Base-by-base conservation (phyloP, 176 grass and related monocot species). In the Bolboschoenus planiculmis region DNA sequence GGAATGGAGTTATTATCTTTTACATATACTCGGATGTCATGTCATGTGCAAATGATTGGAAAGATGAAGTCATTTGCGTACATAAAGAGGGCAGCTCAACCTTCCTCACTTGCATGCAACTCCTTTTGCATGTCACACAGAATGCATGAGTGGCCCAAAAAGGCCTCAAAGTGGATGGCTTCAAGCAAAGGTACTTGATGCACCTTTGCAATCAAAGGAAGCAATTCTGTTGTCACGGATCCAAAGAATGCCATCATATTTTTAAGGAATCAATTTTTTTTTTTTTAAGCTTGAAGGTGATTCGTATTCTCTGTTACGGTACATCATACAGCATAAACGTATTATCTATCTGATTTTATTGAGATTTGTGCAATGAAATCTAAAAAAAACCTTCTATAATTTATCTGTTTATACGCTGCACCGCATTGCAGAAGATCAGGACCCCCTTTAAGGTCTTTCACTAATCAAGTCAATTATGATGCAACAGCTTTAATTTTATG, bases 111-210 rank as follows among this genome's bases (percentile, higher is more conserved):
- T 46, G n/a, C 68, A n/a, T 42, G 36, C 20, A 47, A 44, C 68
- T 73, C 21, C 70, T 47, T 74, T 74, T 74, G 70, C 70, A 74
- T 76, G 72, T 76, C 72, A 76, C 44, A 76, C 44, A 47, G 31
- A 76, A 51, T 76, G 5, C 72, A 51, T 76, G 68, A 14, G 16
- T 14, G 15, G 35, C 64, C 34, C 5, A 40, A 39, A 68, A 68
- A n/a, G 4, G 7, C 1, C 35, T n/a, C 5, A 39, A 70, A 42
- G 65, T 70, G 18, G 18, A 70, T 70, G 5, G 35, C 64, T 68
- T 68, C 4, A 75, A 75, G 44, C 71, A 18, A 70, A 76, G 44
- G 6, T 48, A 75, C 21, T 48, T 47, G 40, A 26, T 15, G 40
- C 40, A 47, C 42, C 21, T 4, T 5, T 74, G 21, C 40, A 15